Evolutionary conservation across 1,139 yeast species (phyloP), one percentile per base, ranked within the genome.

Genomic region (Pneumocystis murina): DNA sequence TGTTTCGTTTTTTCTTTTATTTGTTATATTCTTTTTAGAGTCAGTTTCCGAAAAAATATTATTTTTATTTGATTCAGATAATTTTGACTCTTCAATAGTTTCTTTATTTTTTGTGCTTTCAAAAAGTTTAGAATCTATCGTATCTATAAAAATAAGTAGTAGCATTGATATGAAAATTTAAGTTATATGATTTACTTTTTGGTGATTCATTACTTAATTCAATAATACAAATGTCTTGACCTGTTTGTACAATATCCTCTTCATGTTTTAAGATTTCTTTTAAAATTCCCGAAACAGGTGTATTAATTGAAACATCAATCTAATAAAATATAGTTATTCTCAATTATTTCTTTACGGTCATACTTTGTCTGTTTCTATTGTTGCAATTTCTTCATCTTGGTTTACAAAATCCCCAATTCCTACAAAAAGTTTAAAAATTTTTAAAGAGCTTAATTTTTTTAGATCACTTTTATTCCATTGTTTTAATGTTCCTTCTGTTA

Each of bases 241-340:
- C 98, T 68, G 94, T 98, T 72, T 86, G 88, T 66, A 92, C 98
- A 63, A 96, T 92, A 73, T 89, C 96, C 63, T 92, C 98, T 62
- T 90, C 87, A 63, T 79, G 78, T 68, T 86, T 96, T 71, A 89
- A 82, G 68, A 88, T 78, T 76, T 91, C 96, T 64, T 86, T 84
- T 72, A 92, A 80, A 66, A 91, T 89, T 78, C 98, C 99, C 62
- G 94, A 76, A 65, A 88, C 83, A 67, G 98, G 98, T 17, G 98
- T 85, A 75, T 90, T 92, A 68, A 92, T 97, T 75, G 92, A 95
- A 64, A 92, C 95, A 73, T 92, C 98, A 72, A 94, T 90, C 80
- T 64, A 39, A n/a, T 2, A 33, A 33, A 4, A 12, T 7, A 30
- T 54, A 35, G 55, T 39, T 59, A 39, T 28, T 38, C 16, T 16